Evolutionary conservation across 208 protist species (phyloP).

Genomic region (Leishmania turanica): DNA sequence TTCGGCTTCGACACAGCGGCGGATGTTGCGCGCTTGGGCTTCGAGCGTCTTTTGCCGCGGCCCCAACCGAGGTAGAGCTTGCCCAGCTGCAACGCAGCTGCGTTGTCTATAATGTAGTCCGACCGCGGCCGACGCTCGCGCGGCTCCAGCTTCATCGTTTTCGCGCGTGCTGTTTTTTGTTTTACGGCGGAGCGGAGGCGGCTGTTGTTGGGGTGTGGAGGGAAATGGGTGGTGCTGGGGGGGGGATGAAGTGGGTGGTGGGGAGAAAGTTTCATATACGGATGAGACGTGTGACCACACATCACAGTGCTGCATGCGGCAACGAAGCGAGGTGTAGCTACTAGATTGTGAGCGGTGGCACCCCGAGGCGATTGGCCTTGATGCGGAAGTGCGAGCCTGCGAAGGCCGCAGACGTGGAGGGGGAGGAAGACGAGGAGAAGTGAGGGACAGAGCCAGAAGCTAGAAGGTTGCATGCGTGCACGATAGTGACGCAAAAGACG

Average conservation of each 20-base stretch:
- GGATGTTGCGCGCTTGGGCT: neutral
- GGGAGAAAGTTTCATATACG: neutral
- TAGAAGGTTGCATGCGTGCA: neutral
- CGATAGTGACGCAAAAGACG: neutral
- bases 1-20: neutral
- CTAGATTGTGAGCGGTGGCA: neutral
- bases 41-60: neutral
- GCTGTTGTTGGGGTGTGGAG: neutral
- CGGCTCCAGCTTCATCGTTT: constrained; percentile 41
- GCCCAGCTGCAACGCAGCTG: constrained; percentile 33
- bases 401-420: neutral
- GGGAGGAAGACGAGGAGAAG: neutral
- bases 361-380: neutral
- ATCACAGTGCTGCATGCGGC: neutral
- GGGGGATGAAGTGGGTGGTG: neutral
- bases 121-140: constrained; percentile 23
- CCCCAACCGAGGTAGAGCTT: constrained; percentile 42
- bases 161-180: neutral
- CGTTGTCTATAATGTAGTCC: constrained; percentile 49
- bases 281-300: neutral
- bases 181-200: neutral
- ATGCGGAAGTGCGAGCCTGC: neutral
- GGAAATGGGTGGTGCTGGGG: neutral
- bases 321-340: neutral
- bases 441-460: neutral